phyloP scores from a whole-genome alignment of 305 asterid species.

The Stenogyne calaminthoides region DNA sequence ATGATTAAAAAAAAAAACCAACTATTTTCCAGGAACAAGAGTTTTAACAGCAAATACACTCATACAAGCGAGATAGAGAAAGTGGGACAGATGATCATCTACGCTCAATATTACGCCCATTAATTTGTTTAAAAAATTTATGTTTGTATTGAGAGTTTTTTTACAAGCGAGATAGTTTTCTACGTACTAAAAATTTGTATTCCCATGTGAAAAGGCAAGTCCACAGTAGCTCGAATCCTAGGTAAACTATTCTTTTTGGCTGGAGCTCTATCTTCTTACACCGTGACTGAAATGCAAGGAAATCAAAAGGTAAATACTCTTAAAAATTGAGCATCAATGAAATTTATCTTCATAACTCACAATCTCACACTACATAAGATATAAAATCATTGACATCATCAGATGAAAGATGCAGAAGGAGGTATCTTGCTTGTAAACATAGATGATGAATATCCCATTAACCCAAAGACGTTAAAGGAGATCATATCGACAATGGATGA shows the following conservation, averaged over 20 bases:
- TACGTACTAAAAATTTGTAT: constrained; percentile 15
- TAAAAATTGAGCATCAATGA: neutral
- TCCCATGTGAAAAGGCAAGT: constrained; percentile 44
- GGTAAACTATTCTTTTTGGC: constrained; percentile 53
- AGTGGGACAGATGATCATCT: neutral
- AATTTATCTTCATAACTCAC: constrained; percentile 18
- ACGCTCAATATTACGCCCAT: neutral
- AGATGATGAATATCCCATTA: constrained; percentile 44
- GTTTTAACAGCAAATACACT: neutral
- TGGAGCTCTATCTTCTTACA: constrained; percentile 47
- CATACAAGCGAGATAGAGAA: neutral
- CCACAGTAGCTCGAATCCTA: constrained; percentile 51
- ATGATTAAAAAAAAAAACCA: neutral
- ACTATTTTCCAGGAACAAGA: neutral
- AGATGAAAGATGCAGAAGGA: constrained; percentile 50
- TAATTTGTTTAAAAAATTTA: neutral
- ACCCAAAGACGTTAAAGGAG: constrained; percentile 33
- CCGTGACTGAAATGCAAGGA: constrained; percentile 53
- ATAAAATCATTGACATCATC: constrained; percentile 29
- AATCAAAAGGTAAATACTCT: constrained; percentile 36
- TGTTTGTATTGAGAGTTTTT: neutral
- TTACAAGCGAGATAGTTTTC: too few species aligned
- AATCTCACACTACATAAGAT: constrained; percentile 5
- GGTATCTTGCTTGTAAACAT: constrained; percentile 50
- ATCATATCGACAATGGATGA: constrained; percentile 42